phyloP scores from a whole-genome alignment of 2,329 filamentous ascomycete genomes.

The Beauveria pseudobassiana region DNA sequence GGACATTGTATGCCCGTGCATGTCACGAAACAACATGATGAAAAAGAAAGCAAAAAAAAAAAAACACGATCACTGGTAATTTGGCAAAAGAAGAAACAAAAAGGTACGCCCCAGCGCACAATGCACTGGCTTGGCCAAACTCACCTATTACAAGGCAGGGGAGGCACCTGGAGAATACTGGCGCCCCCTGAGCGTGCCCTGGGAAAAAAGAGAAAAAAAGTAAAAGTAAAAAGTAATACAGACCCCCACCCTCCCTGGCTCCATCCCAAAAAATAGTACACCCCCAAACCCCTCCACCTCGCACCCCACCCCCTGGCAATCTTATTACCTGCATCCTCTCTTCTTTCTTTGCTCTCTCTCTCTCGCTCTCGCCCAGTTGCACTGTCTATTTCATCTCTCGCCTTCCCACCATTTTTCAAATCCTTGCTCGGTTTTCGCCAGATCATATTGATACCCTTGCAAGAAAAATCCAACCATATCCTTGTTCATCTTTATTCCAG shows the following conservation, averaged over 20 bases:
- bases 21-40: too few relatives aligned
- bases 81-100: background rate
- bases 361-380: background rate
- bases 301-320: background rate
- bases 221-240: background rate
- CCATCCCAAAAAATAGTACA: background rate
- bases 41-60: background rate
- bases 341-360: background rate
- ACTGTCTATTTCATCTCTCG: background rate
- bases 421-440: background rate
- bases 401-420: background rate
- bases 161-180: too few relatives aligned
- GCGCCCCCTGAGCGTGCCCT: background rate
- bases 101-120: background rate
- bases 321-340: background rate
- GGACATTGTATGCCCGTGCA: too few relatives aligned
- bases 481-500: conserved; percentile 2
- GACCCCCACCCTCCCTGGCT: background rate
- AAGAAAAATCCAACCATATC: background rate
- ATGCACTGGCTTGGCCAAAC: background rate
- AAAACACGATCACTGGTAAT: background rate
- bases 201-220: background rate
- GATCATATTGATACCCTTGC: conserved; percentile 3
- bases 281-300: background rate
- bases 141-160: too few relatives aligned